Evolutionary conservation across 2,329 filamentous ascomycete species (phyloP).

Genomic region (Hymenoscyphus infarciens): DNA sequence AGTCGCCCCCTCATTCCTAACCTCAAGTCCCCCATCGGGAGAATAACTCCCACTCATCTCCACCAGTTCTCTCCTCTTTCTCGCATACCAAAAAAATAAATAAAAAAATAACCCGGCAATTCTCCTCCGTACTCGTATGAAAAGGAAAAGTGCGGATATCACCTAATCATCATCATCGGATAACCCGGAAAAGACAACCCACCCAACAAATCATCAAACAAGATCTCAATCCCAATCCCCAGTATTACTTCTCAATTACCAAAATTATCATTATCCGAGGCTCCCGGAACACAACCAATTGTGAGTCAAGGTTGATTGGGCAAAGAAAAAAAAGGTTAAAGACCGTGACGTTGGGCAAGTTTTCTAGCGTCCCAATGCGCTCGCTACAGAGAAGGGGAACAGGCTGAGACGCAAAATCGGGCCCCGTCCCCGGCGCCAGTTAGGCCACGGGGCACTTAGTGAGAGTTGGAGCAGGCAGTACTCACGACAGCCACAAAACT

Average conservation of each 20-base stretch:
- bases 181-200: not conserved
- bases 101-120: too few relatives aligned
- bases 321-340: too few relatives aligned
- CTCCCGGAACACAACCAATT: not conserved
- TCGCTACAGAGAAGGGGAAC: too few relatives aligned
- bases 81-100: not conserved
- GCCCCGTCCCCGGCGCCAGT: too few relatives aligned
- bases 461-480: too few relatives aligned
- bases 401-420: too few relatives aligned
- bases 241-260: too few relatives aligned
- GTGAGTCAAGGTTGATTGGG: not conserved
- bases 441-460: too few relatives aligned
- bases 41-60: not conserved
- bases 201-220: not conserved
- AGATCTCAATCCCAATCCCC: not conserved
- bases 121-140: not conserved
- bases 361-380: too few relatives aligned
- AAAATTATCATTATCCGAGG: too few relatives aligned
- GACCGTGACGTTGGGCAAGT: too few relatives aligned
- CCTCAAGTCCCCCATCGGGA: not conserved
- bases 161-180: conserved; percentile 1
- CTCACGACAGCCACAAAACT: too few relatives aligned
- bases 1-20: not conserved
- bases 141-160: not conserved
- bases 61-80: not conserved